phyloP scores from a whole-genome alignment of 371 early-diverging fungal genomes.

The Apophysomyces elegans region DNA sequence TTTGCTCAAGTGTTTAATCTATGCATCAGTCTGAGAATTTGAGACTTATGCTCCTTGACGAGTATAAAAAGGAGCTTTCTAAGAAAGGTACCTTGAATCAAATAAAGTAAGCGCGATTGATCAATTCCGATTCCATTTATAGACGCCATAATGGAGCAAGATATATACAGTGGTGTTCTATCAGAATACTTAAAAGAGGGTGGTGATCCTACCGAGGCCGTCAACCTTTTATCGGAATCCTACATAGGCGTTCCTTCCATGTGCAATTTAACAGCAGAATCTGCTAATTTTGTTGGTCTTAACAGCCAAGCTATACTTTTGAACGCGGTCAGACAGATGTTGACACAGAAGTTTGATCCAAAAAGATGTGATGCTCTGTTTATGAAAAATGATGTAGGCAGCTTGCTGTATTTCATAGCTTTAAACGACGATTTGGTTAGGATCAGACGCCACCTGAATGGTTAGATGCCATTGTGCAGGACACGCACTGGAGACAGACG shows the following conservation, averaged over 20 bases:
- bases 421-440: constrained; percentile 14
- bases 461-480: constrained; percentile 56
- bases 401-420: background rate
- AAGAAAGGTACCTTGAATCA: background rate
- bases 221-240: constrained; percentile 60
- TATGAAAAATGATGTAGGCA: constrained; percentile 41
- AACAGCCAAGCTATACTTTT: constrained; percentile 52
- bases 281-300: constrained; percentile 48
- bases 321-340: constrained; percentile 55
- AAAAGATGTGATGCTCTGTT: constrained; percentile 57
- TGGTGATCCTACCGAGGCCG: constrained; percentile 69
- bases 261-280: constrained; percentile 59
- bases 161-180: constrained; percentile 49
- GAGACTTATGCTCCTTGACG: constrained; percentile 4
- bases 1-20: background rate
- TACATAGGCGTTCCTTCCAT: constrained; percentile 73
- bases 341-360: constrained; percentile 65
- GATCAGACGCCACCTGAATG: constrained; percentile 42
- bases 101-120: background rate
- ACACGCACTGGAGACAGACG: constrained; percentile 64
- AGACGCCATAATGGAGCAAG: constrained; percentile 71
- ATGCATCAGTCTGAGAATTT: background rate
- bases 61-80: constrained; percentile 3
- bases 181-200: constrained; percentile 58
- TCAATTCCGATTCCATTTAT: background rate